Evolutionary conservation across 2,329 filamentous ascomycete genomes (phyloP).

Genomic region (Aureobasidium pullulans): DNA sequence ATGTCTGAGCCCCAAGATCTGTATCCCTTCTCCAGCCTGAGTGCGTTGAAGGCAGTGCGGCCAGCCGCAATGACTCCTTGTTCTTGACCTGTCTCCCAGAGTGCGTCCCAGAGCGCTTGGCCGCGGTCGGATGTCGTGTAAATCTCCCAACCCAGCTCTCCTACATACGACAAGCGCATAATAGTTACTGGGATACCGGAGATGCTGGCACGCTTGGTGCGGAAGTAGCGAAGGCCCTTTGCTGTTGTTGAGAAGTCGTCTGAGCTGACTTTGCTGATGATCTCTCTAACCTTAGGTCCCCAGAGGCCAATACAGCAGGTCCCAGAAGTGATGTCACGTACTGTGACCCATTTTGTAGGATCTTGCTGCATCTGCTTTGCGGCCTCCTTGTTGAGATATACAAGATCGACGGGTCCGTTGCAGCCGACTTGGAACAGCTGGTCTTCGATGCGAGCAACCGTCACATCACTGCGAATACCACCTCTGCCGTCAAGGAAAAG

Average conservation of each 20-base stretch:
- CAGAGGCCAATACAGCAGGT: constrained; percentile 57
- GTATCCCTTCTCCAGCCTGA: constrained; percentile 55
- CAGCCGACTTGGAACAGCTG: constrained; percentile 50
- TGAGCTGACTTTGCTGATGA: constrained; percentile 39
- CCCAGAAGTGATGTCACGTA: constrained; percentile 52
- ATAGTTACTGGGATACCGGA: constrained; percentile 50
- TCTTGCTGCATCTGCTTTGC: constrained; percentile 37
- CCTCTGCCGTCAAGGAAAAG: constrained; percentile 48
- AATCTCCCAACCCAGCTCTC: constrained; percentile 57
- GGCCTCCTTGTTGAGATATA: constrained; percentile 49
- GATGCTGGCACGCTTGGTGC: constrained; percentile 43
- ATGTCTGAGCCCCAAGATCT: constrained; percentile 52
- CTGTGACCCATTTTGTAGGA: constrained; percentile 40
- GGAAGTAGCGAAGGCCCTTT: constrained; percentile 43
- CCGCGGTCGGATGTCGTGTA: constrained; percentile 54
- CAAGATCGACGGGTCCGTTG: constrained; percentile 48
- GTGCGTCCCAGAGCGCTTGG: constrained; percentile 50
- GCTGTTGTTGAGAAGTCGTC: constrained; percentile 39
- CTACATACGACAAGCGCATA: constrained; percentile 53
- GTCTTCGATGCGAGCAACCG: constrained; percentile 45
- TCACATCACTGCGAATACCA: constrained; percentile 51
- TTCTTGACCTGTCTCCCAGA: constrained; percentile 48
- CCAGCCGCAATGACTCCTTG: constrained; percentile 54
- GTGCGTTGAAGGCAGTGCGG: constrained; percentile 49
- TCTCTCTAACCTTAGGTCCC: constrained; percentile 50